These are phyloP conservation scores for Jacaranda mimosifolia DNA, from an alignment of 257 asterid genomes.

Conservation along the genomic window DNA sequence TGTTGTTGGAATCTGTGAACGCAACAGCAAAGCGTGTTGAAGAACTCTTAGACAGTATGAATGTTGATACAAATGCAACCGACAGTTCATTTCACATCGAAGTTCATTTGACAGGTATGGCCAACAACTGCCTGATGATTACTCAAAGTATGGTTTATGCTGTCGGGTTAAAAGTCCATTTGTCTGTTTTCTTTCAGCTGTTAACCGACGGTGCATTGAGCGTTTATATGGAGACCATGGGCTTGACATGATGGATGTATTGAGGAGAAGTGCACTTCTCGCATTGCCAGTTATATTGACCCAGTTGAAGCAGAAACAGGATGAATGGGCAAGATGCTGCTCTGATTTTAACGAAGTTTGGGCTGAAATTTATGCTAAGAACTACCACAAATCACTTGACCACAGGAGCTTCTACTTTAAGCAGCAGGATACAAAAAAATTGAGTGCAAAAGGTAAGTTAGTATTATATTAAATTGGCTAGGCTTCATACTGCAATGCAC, in stretches of 20 bases:
- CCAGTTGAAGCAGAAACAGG: constrained; percentile 60
- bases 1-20: constrained; percentile 55
- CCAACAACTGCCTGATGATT: neutral
- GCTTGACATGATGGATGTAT: constrained; percentile 56
- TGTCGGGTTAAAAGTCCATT: constrained; percentile 2
- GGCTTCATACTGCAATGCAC: neutral
- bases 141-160: neutral
- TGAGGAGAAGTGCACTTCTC: constrained; percentile 46
- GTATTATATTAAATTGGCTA: neutral
- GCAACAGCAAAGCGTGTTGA: constrained; percentile 50
- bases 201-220: constrained; percentile 55
- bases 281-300: constrained; percentile 50
- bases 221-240: constrained; percentile 66
- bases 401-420: constrained; percentile 82
- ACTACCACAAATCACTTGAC: constrained; percentile 83
- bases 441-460: constrained; percentile 76
- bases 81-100: constrained; percentile 38
- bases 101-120: constrained; percentile 52
- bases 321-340: constrained; percentile 75
- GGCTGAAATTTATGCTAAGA: constrained; percentile 79
- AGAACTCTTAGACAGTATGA: constrained; percentile 44
- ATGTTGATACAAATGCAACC: constrained; percentile 38
- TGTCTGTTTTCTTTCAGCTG: constrained; percentile 39
- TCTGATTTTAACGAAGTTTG: constrained; percentile 75
- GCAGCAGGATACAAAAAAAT: constrained; percentile 79